Evolutionary conservation across 176 grass and related monocot genomes (phyloP), one percentile per base, ranked within the genome.

Genomic region (Puccinellia tenuiflora): DNA sequence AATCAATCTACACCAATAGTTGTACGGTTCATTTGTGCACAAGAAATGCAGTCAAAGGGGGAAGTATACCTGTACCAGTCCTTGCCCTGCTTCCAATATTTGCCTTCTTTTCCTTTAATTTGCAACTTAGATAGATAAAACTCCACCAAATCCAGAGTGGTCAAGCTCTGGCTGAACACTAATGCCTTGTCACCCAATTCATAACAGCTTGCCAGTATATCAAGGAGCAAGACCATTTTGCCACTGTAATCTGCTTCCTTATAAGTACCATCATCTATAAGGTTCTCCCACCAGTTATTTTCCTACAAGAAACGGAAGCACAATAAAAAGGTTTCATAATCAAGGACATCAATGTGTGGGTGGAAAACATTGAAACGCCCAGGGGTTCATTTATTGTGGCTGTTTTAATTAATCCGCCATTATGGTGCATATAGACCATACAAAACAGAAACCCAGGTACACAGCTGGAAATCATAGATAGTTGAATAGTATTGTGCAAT

Each of bases 21-120:
- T 81, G 20, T 21, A 74, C 46, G 73, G n/a, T 79, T 81, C 52
- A 63, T 39, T 20, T 75, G 21, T 40, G 42, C 13, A 68, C 75
- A 80, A 73, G 34, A 84, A 79, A 70, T 51, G 22, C 34, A 70
- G 76, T 71, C 3, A 76, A 70, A 38, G 70, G 73, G 61, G 7
- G 54, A 70, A 77, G 66, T 84, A 80, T 95, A 98, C 96, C 96
- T 98, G 83, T 95, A 98, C 96, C 96, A 98, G 85, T 98, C 92
- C 83, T 93, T 98, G 25, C 92, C 92, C 83, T 93, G 96, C 78
- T 95, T 98, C 96, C 96, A 98, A 51, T 75, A 71, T 85, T 98
- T 98, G 34, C 90, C 85, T 83, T 92, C 89, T 54, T 82, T 88
- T 81, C 81, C 91, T 80, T 90, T 98, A 50, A 86, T 81, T 62